A percentile compares a stretch with the other conserved stretches of the same genome.
phyloP scores from a whole-genome alignment of 257 asterid species.

The Forsythia viridissima region DNA sequence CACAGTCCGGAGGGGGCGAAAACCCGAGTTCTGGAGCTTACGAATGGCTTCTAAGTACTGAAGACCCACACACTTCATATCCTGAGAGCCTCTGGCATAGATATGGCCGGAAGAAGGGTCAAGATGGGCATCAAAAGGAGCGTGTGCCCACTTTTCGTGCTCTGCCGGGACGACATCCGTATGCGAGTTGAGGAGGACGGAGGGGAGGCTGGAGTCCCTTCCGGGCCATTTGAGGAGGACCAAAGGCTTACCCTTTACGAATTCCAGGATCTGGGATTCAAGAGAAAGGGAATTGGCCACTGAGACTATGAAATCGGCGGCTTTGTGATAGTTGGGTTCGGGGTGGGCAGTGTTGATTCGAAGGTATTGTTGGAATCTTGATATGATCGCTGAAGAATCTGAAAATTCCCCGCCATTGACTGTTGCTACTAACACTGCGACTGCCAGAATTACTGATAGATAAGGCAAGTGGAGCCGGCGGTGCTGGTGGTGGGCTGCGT shows the following conservation, averaged over 20 bases:
- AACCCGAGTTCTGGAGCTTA: slow-evolving; percentile 64
- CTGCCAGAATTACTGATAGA: slow-evolving; percentile 18
- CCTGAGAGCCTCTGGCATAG: slow-evolving; percentile 96
- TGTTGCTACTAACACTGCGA: slow-evolving; percentile 22
- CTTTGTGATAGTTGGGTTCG: slow-evolving; percentile 64
- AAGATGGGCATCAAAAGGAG: slow-evolving; percentile 76
- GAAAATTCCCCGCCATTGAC: slow-evolving; percentile 11
- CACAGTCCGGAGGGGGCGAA: slow-evolving; percentile 65
- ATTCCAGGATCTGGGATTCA: slow-evolving; percentile 55
- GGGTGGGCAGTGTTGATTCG: slow-evolving; percentile 88
- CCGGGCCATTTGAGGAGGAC: slow-evolving; percentile 85
- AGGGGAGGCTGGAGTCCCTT: slow-evolving; percentile 60
- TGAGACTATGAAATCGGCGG: slow-evolving; percentile 62
- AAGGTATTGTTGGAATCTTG: slow-evolving; percentile 88
- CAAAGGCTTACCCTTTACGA: slow-evolving; percentile 69
- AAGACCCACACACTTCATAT: slow-evolving; percentile 88
- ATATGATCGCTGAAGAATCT: slow-evolving; percentile 45
- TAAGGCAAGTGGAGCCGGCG: background rate
- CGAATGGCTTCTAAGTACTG: slow-evolving; percentile 94
- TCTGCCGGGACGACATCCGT: slow-evolving; percentile 95
- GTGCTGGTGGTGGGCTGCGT: background rate
- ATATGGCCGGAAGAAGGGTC: slow-evolving; percentile 67
- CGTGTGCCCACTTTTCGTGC: slow-evolving; percentile 77
- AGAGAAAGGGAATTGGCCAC: slow-evolving; percentile 72
- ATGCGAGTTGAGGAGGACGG: slow-evolving; percentile 92